Evolutionary conservation across 768 basidiomycete genomes (phyloP).

Genomic region (Suillus clintonianus): DNA sequence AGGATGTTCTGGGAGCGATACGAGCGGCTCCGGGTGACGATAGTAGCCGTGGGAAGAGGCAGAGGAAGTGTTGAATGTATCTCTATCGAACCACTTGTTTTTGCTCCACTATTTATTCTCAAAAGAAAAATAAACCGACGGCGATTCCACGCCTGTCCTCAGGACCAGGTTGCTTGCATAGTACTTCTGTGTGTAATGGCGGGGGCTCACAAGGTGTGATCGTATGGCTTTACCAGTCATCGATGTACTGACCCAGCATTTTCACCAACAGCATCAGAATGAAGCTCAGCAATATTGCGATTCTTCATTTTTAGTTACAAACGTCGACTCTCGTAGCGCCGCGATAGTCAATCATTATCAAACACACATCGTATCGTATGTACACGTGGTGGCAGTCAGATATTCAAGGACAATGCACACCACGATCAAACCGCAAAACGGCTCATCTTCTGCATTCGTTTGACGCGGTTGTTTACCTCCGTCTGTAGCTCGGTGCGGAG

Average conservation of each 20-base stretch:
- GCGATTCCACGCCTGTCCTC: not conserved
- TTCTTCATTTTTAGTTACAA: not conserved
- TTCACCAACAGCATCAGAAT: not conserved
- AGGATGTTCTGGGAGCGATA: constrained; percentile 61
- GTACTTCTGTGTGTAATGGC: not conserved
- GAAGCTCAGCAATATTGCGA: not conserved
- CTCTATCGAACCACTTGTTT: not conserved
- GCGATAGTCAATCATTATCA: not conserved
- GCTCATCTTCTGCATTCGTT: constrained; percentile 68
- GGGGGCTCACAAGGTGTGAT: not conserved
- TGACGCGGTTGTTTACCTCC: constrained; percentile 64
- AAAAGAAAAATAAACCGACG: not conserved
- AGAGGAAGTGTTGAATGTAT: constrained; percentile 15
- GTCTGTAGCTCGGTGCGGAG: constrained; percentile 54
- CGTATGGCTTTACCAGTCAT: no score
- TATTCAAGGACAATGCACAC: not conserved
- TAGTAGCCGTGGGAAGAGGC: constrained; percentile 36
- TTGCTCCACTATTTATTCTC: not conserved
- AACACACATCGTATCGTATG: constrained; percentile 2
- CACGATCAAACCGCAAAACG: constrained; percentile 23
- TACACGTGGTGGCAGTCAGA: not conserved
- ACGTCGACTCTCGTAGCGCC: not conserved
- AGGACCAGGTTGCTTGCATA: no score
- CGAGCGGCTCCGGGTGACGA: constrained; percentile 54
- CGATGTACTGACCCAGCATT: not conserved